Evolutionary conservation across 495 filamentous ascomycete genomes (phyloP).

Genomic region (Tuber melanosporum): DNA sequence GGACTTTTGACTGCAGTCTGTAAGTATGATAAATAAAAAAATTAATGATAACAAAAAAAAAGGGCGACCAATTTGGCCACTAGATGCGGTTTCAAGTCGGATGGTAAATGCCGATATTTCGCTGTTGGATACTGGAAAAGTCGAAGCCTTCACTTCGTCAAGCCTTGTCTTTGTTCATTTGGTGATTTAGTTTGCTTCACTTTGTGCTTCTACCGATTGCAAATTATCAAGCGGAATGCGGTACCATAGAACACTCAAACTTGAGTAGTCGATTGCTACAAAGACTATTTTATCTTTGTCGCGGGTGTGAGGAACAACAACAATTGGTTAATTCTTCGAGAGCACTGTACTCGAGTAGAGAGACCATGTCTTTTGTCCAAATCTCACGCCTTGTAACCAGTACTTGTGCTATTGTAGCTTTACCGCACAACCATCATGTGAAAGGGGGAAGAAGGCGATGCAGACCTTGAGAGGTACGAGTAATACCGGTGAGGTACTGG

Average conservation of each 20-base stretch:
- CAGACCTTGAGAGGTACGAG: constrained; percentile 3
- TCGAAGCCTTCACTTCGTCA: background rate
- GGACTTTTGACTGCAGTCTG: background rate
- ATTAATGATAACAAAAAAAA: background rate
- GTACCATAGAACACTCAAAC: background rate
- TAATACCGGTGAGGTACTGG: background rate
- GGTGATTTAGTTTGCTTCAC: background rate
- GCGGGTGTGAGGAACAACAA: background rate
- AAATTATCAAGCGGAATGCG: background rate
- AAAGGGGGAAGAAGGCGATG: constrained; percentile 8
- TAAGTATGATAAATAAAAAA: background rate
- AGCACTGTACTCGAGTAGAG: no score
- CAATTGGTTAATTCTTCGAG: background rate
- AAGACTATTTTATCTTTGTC: constrained; percentile 3
- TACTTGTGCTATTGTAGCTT: background rate
- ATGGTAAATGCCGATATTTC: background rate
- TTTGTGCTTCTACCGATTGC: background rate
- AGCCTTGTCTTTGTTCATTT: background rate
- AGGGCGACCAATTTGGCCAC: background rate
- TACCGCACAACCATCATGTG: background rate
- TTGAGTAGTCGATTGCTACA: background rate
- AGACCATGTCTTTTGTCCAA: background rate
- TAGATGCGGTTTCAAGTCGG: background rate
- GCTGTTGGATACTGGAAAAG: background rate
- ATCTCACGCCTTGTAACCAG: background rate